These are phyloP conservation scores for Pythium dissotocum DNA, from an alignment of 352 stramenopile genomes.

Conservation along the genomic window DNA sequence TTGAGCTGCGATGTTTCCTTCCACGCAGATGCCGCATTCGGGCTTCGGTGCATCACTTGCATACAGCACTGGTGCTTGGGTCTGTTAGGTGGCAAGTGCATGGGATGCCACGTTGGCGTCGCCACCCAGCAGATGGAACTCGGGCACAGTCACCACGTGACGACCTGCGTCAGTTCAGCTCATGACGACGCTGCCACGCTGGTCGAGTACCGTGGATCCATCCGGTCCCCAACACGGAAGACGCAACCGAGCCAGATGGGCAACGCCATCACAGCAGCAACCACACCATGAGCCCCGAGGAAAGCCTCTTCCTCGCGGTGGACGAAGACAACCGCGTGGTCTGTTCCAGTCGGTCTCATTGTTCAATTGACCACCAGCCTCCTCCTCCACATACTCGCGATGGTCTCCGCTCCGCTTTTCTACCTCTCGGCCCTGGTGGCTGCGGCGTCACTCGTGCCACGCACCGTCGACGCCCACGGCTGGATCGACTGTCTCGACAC, in stretches of 20 bases:
- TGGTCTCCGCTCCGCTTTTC: not conserved
- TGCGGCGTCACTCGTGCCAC: not conserved
- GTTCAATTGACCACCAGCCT: not conserved
- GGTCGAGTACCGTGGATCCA: not conserved
- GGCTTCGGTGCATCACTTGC: too few relatives aligned
- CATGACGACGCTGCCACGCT: not conserved
- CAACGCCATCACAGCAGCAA: not conserved
- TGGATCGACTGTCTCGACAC: conserved; percentile 50
- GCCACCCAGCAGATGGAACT: not conserved
- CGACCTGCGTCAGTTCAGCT: not conserved
- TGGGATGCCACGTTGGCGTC: not conserved
- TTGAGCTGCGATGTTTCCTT: not conserved
- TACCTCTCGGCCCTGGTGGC: not conserved
- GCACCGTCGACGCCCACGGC: conserved; percentile 11
- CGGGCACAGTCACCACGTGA: not conserved
- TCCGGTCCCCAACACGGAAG: not conserved
- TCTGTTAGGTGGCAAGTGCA: not conserved
- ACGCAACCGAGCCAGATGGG: conserved; percentile 1
- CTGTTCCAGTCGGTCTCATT: not conserved
- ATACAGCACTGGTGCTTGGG: too few relatives aligned
- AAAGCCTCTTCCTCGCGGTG: too few relatives aligned
- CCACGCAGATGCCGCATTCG: not conserved
- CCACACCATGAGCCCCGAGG: not conserved
- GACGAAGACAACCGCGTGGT: too few relatives aligned
- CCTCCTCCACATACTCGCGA: not conserved